Conservation (phyloP, 2,329 filamentous ascomycete genomes). For the Trichoderma guizhouense region DNA sequence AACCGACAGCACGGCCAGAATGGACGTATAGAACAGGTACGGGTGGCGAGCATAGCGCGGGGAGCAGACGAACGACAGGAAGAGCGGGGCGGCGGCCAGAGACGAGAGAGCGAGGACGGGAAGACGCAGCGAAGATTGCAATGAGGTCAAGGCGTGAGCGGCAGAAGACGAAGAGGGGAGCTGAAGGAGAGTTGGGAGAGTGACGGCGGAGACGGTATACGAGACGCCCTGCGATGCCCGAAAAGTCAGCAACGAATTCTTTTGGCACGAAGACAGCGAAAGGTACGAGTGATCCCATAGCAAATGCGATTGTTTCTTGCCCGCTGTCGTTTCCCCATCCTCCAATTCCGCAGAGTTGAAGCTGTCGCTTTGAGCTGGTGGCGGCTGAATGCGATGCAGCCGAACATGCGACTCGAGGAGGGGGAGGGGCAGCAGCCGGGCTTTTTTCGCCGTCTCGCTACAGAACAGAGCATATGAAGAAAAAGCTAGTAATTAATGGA, state of each 20-base stretch:
- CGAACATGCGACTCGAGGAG: neutral
- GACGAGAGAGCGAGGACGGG: conserved; percentile 66
- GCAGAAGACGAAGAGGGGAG: conserved; percentile 74
- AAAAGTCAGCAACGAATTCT: neutral
- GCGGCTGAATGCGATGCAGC: neutral
- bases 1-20: conserved; percentile 63
- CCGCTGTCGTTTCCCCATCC: neutral
- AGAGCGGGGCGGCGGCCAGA: conserved; percentile 67
- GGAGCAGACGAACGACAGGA: conserved; percentile 75
- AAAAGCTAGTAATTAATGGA: neutral
- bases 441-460: neutral
- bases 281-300: neutral
- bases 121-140: conserved; percentile 59
- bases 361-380: neutral
- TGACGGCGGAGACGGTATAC: conserved; percentile 74
- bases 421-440: neutral
- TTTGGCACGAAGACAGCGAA: neutral
- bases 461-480: neutral
- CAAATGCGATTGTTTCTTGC: neutral
- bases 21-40: conserved; percentile 81
- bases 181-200: conserved; percentile 74
- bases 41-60: conserved; percentile 75
- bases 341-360: neutral
- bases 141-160: conserved; percentile 65
- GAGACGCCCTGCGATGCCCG: conserved; percentile 68